Percentiles rank a stretch among this genome's conserved stretches.
phyloP scores from a whole-genome alignment of 176 grass and related monocot species.

The Miscanthus lutarioriparius region DNA sequence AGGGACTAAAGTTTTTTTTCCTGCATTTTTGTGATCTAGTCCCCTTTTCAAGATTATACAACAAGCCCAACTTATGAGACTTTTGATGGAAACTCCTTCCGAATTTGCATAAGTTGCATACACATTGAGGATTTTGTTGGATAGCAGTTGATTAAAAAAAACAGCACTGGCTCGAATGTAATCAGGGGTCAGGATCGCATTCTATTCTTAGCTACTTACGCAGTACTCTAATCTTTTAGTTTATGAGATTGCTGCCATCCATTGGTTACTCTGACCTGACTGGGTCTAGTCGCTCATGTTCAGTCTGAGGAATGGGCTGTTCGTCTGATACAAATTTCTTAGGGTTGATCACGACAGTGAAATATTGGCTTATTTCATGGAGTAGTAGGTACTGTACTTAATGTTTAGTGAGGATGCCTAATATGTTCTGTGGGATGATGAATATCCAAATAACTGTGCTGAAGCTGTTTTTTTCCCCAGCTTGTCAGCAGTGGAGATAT shows the following conservation, averaged over 20 bases:
- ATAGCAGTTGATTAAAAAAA: not conserved
- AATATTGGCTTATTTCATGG: not conserved
- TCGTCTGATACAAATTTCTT: not conserved
- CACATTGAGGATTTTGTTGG: not conserved
- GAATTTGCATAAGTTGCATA: not conserved
- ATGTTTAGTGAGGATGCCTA: not conserved
- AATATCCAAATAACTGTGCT: not conserved
- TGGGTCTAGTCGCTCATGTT: not conserved
- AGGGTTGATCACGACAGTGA: not conserved
- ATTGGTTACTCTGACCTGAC: not conserved
- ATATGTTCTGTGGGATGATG: not conserved
- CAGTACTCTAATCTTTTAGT: not conserved
- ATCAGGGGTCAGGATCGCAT: not conserved
- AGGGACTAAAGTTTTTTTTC: not conserved
- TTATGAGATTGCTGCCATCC: slow-evolving; percentile 5
- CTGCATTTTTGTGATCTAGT: not conserved
- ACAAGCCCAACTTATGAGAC: not conserved
- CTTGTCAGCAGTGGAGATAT: no score
- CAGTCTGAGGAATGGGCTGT: not conserved
- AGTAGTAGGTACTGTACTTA: not conserved
- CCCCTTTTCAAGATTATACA: not conserved
- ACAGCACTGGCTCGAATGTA: not conserved
- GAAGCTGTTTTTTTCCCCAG: not conserved
- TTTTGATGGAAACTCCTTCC: not conserved
- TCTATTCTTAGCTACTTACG: not conserved